These are phyloP conservation scores for Emydomyces testavorans DNA, from an alignment of 2,329 filamentous ascomycete genomes.

Conservation along the genomic window DNA sequence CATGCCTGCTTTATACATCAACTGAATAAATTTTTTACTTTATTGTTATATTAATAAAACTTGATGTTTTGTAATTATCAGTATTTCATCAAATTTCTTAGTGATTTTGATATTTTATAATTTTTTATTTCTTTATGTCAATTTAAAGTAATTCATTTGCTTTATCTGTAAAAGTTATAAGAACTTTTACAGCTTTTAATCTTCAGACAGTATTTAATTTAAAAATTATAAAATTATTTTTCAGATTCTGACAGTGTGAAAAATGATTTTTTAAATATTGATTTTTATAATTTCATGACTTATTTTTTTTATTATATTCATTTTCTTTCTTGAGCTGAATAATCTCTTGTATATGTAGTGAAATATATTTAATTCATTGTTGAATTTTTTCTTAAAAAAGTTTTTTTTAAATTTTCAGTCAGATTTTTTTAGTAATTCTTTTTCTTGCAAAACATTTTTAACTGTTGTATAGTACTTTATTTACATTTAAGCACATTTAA, in stretches of 20 bases:
- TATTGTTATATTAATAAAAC: too few relatives aligned
- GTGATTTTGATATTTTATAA: too few relatives aligned
- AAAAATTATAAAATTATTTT: too few relatives aligned
- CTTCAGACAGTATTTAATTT: too few relatives aligned
- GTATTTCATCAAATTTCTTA: too few relatives aligned
- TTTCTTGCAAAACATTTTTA: neutral
- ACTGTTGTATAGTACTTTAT: neutral
- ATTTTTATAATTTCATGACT: neutral
- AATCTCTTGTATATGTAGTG: neutral
- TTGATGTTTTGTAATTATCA: too few relatives aligned
- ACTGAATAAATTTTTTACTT: too few relatives aligned
- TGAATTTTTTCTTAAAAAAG: neutral
- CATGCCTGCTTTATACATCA: too few relatives aligned
- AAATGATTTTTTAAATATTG: neutral
- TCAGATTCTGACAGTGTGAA: too few relatives aligned
- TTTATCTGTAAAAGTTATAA: too few relatives aligned
- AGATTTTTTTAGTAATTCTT: neutral
- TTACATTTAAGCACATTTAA: neutral
- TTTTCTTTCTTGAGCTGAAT: neutral
- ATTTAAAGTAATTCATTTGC: too few relatives aligned
- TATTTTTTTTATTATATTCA: neutral
- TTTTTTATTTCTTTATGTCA: too few relatives aligned
- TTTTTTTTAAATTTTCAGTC: neutral
- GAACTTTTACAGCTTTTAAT: neutral
- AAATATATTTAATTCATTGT: neutral